These are phyloP conservation scores for Neurospora sp. DNA, from an alignment of 495 filamentous ascomycete genomes.

Conservation along the genomic window DNA sequence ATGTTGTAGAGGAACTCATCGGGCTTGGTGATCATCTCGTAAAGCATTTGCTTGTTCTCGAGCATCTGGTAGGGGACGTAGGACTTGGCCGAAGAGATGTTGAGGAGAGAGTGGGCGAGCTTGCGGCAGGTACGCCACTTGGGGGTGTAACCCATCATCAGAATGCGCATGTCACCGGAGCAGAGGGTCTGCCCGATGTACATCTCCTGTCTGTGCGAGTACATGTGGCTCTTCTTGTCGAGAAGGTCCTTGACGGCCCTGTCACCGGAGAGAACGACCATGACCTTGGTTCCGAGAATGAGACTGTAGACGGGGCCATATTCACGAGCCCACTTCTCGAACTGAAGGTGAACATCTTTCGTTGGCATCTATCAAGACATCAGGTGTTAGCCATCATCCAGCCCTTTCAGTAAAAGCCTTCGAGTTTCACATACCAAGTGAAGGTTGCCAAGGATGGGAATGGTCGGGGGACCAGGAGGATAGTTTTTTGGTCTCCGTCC, in stretches of 20 bases:
- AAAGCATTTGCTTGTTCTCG: constrained; percentile 41
- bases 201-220: constrained; percentile 26
- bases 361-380: constrained; percentile 15
- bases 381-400: background rate
- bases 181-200: constrained; percentile 27
- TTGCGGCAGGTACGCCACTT: constrained; percentile 35
- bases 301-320: constrained; percentile 32
- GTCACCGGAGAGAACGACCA: constrained; percentile 27
- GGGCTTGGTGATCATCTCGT: constrained; percentile 30
- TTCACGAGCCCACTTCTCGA: constrained; percentile 28
- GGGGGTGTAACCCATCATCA: constrained; percentile 30
- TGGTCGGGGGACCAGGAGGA: constrained; percentile 25
- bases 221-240: constrained; percentile 29
- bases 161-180: constrained; percentile 21
- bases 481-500: constrained; percentile 22
- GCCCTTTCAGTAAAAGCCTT: background rate
- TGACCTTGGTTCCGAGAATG: constrained; percentile 28
- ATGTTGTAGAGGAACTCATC: constrained; percentile 38
- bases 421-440: constrained; percentile 15
- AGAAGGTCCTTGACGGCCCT: constrained; percentile 29
- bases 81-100: constrained; percentile 28
- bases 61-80: constrained; percentile 45
- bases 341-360: constrained; percentile 24
- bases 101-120: constrained; percentile 35
- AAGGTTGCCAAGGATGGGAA: constrained; percentile 27